phyloP scores from a whole-genome alignment of 352 stramenopile genomes.

The Phytophthora podocarpi region DNA sequence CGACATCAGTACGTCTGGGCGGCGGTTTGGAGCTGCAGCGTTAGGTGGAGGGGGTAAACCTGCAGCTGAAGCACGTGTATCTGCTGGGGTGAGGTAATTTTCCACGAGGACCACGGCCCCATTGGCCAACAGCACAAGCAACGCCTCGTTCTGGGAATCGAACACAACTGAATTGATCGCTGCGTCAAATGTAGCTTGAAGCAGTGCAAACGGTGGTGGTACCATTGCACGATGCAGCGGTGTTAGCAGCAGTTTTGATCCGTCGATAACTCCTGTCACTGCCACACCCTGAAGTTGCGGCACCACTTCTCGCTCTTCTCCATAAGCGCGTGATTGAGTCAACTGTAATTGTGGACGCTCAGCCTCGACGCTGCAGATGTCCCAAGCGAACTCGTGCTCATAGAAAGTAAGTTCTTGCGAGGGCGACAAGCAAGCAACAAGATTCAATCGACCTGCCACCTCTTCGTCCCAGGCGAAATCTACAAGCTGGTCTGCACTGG shows the following conservation, averaged over 20 bases:
- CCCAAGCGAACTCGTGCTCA: slow-evolving; percentile 64
- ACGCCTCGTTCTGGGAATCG: slow-evolving; percentile 41
- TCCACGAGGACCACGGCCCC: slow-evolving; percentile 49
- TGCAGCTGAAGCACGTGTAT: slow-evolving; percentile 15
- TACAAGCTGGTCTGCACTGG: slow-evolving; percentile 24
- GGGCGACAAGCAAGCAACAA: slow-evolving; percentile 30
- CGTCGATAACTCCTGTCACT: slow-evolving; percentile 65
- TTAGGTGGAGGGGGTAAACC: slow-evolving; percentile 21
- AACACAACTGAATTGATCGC: slow-evolving; percentile 66
- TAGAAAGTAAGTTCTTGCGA: slow-evolving; percentile 28
- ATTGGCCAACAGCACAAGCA: slow-evolving; percentile 50
- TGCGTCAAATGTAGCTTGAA: slow-evolving; percentile 41
- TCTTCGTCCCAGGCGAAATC: slow-evolving; percentile 68
- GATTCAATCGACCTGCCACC: slow-evolving; percentile 38
- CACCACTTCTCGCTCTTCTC: neutral
- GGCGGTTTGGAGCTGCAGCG: neutral
- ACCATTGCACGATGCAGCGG: slow-evolving; percentile 69
- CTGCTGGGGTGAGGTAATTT: slow-evolving; percentile 42
- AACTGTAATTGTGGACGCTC: slow-evolving; percentile 8
- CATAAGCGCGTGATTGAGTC: neutral
- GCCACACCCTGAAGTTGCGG: slow-evolving; percentile 35
- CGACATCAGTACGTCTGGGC: neutral
- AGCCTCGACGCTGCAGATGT: slow-evolving; percentile 35
- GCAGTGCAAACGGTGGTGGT: slow-evolving; percentile 66
- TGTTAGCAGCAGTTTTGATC: slow-evolving; percentile 63